Percentiles rank a stretch among this genome's conserved stretches.
These are phyloP conservation scores for Dactylonectria macrodidyma DNA, from an alignment of 2,329 filamentous ascomycete species.

Conservation along the genomic window DNA sequence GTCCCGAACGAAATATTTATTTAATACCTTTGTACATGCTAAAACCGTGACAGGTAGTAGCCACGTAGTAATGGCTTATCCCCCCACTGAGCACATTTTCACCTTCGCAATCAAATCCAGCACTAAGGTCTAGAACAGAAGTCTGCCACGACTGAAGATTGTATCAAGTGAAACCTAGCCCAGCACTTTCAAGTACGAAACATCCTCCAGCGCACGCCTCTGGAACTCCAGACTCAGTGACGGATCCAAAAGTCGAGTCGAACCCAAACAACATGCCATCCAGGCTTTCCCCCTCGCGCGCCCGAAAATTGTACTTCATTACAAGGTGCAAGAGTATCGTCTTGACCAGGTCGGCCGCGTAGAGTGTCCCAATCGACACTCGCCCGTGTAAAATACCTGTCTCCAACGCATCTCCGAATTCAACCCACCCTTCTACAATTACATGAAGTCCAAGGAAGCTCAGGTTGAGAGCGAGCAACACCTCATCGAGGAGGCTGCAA, in stretches of 20 bases:
- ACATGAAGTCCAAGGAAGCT: no score
- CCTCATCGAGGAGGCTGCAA: no score
- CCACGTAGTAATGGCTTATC: no score
- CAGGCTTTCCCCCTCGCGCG: conserved; percentile 4
- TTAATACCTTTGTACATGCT: neutral
- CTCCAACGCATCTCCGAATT: no score
- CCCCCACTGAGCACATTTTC: no score
- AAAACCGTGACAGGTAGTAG: neutral
- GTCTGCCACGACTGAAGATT: no score
- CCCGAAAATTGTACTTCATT: conserved; percentile 40
- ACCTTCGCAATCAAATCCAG: no score
- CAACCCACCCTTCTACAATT: no score
- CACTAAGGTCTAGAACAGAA: no score
- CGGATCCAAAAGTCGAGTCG: conserved; percentile 3
- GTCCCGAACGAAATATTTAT: neutral
- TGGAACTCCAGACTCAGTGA: neutral
- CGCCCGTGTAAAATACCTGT: no score
- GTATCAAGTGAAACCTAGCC: neutral
- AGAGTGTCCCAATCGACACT: conserved; percentile 41
- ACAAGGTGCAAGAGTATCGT: conserved; percentile 48
- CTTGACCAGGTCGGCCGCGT: conserved; percentile 59
- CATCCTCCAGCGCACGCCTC: neutral
- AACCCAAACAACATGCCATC: conserved; percentile 5
- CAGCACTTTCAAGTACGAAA: neutral
- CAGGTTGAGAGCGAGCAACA: no score